A percentile compares a stretch with the other conserved stretches of the same genome.
Conservation (phyloP, 2,329 filamentous ascomycete species). For the Septoria petroselini region DNA sequence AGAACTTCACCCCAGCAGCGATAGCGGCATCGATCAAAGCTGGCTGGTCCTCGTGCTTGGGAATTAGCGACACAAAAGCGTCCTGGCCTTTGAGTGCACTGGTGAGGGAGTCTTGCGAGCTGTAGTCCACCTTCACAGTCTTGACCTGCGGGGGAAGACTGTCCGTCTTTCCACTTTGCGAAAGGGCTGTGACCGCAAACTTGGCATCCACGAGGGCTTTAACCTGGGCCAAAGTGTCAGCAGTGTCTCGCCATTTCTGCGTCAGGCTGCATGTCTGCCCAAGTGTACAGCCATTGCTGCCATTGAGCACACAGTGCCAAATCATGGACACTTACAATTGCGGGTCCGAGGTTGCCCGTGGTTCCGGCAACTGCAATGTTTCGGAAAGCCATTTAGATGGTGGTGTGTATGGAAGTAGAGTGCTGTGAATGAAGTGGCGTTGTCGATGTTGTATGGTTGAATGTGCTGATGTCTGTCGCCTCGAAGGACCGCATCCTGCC, state of each 20-base stretch:
- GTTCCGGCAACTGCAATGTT: constrained; percentile 37
- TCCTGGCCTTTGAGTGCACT: constrained; percentile 40
- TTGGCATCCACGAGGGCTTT: constrained; percentile 42
- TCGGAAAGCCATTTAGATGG: constrained; percentile 19
- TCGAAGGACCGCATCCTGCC: background rate
- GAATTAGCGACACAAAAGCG: constrained; percentile 32
- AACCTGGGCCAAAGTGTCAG: constrained; percentile 21
- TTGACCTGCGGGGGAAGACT: constrained; percentile 42
- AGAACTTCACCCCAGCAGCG: constrained; percentile 40
- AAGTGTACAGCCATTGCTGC: no score
- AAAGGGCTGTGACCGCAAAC: constrained; percentile 48
- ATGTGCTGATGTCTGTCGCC: background rate
- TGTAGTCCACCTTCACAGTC: constrained; percentile 48
- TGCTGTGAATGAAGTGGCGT: background rate
- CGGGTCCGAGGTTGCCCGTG: constrained; percentile 44
- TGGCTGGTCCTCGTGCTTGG: constrained; percentile 17
- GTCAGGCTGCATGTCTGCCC: no score
- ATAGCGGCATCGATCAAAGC: constrained; percentile 43
- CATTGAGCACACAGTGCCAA: no score
- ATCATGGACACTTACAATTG: constrained; percentile 27
- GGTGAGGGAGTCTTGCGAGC: constrained; percentile 40
- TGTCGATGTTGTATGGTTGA: background rate
- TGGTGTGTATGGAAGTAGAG: no score
- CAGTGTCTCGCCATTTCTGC: no score
- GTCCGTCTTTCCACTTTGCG: constrained; percentile 42